Evolutionary conservation across 768 basidiomycete species (phyloP), one percentile per base, ranked within the genome.

Genomic region (Lentinus brumalis): DNA sequence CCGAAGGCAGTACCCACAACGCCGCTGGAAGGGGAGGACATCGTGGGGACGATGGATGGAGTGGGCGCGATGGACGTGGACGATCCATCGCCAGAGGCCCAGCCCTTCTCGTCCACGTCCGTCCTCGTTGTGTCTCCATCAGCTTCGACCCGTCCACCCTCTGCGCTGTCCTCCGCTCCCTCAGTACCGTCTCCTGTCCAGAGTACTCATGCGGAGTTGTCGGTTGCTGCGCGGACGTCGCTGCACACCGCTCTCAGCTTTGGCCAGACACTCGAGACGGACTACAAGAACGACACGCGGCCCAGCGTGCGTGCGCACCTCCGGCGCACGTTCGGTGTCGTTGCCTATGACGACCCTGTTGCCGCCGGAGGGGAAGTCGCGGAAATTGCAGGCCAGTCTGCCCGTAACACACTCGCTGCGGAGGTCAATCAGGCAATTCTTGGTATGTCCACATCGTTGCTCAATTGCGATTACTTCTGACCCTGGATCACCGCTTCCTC

Each of bases 401-500:
- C 89, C 32, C 79, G 90, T 60, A 78, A 83, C 55, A 72, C 79
- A 39, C 79, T 94, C 57, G 88, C 89, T 31, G 86, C 84, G 60
- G 91, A 92, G 74, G 72, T 94, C 41, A 94, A 95, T 67, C 81
- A 86, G 71, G 91, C 87, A 42, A 92, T 96, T 59, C 77, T 95
- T 55, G 89, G 93, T 94, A 67, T 16, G 16, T n/a, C 30, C 4
- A 1, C 39, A 42, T 8, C 39, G 38, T 31, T 59, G 30, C 26
- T 26, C 31, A 38, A n/a, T n/a, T 38, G 14, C 32, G 58, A 21
- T 56, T 8, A 2, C 21, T 21, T 29, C 14, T 50, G 32, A 29
- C 46, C 12, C 6, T 12, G 21, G 46, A 47, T 57, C 12, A 41
- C n/a, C n/a, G n/a, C 38, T 15, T 47, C 57, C 40, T 61, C 61